A percentile compares a stretch with the other conserved stretches of the same genome.
Conservation (phyloP, 495 filamentous ascomycete species). For the Tuber melanosporum region DNA sequence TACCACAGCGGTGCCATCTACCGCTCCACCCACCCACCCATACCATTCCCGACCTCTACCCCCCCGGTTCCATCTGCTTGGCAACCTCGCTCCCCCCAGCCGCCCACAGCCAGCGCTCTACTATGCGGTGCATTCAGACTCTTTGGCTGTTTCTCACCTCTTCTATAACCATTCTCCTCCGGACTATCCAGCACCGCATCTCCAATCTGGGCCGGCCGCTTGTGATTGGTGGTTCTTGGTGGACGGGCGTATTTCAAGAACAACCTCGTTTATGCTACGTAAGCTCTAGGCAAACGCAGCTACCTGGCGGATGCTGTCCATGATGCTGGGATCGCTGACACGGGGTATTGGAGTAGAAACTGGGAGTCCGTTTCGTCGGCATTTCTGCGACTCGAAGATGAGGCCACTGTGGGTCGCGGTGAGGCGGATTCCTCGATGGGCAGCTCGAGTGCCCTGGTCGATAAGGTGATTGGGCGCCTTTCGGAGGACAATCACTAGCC, state of each 20-base stretch:
- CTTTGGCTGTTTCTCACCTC: background rate
- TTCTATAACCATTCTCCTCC: background rate
- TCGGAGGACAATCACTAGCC: slow-evolving; percentile 75
- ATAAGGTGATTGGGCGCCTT: slow-evolving; percentile 64
- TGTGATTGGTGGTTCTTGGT: background rate
- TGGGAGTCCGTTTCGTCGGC: slow-evolving; percentile 21
- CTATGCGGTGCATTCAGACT: background rate
- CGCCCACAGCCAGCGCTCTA: background rate
- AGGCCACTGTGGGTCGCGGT: slow-evolving; percentile 50
- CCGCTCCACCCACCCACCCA: background rate
- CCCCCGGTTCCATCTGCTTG: background rate
- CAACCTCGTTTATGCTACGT: slow-evolving; percentile 71
- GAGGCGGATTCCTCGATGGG: slow-evolving; percentile 48
- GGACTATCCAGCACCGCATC: background rate
- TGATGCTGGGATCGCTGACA: slow-evolving; percentile 57
- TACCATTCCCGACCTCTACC: background rate
- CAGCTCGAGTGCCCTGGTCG: slow-evolving; percentile 44
- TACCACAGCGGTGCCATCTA: background rate
- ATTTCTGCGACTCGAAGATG: background rate
- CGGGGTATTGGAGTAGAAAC: slow-evolving; percentile 43
- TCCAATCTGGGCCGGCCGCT: background rate
- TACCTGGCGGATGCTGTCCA: slow-evolving; percentile 74
- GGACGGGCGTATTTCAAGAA: slow-evolving; percentile 43
- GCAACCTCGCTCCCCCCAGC: background rate
- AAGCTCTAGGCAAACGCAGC: slow-evolving; percentile 79